A percentile compares a stretch with the other conserved stretches of the same genome.
Conservation (phyloP, 768 basidiomycete genomes). For the Austroboletus festivus region DNA sequence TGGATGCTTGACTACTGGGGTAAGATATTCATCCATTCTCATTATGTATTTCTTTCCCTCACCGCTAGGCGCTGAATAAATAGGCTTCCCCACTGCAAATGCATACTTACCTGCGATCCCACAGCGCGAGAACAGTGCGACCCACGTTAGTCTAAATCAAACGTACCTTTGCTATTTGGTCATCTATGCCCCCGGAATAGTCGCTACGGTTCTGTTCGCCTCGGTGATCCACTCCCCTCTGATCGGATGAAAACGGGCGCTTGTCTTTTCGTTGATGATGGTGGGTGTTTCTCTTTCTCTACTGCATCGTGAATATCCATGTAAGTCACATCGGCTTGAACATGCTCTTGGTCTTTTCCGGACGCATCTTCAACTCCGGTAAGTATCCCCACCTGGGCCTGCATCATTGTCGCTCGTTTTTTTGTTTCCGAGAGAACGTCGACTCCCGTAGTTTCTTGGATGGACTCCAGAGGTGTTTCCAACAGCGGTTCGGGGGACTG, state of each 20-base stretch:
- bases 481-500: background rate
- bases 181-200: constrained; percentile 8
- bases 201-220: background rate
- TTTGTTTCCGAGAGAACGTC: too few relatives aligned
- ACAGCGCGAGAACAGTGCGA: background rate
- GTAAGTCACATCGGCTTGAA: background rate
- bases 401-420: too few relatives aligned
- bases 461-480: background rate
- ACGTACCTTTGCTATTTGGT: background rate
- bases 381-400: too few relatives aligned
- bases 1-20: constrained; percentile 11
- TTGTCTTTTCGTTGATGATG: background rate
- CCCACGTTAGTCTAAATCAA: background rate
- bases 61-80: background rate
- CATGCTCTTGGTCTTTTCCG: background rate
- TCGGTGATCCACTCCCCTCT: constrained; percentile 12
- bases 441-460: background rate
- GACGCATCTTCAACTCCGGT: background rate
- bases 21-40: background rate
- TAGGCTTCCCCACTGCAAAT: background rate
- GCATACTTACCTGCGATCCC: background rate
- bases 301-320: background rate
- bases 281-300: background rate
- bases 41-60: background rate
- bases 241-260: background rate